These are phyloP conservation scores for Coemansia aciculifera DNA, from an alignment of 192 early-diverging fungal genomes.

Conservation along the genomic window DNA sequence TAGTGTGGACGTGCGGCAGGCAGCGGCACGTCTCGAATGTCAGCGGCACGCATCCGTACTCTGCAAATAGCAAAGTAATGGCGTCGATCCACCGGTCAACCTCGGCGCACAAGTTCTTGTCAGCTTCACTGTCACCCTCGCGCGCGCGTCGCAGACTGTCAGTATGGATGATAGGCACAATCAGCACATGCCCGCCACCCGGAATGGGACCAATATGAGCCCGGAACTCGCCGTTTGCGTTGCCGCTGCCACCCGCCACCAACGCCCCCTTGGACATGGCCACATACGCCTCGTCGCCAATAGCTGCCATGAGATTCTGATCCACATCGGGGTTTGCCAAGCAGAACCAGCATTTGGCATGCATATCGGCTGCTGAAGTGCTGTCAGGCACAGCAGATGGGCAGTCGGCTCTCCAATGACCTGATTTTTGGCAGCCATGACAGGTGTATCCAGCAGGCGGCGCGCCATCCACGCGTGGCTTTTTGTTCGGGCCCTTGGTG, in stretches of 20 bases:
- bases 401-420: slow-evolving; percentile 58
- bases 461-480: slow-evolving; percentile 21
- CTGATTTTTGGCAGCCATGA: slow-evolving; percentile 53
- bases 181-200: slow-evolving; percentile 80
- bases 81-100: slow-evolving; percentile 52
- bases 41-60: slow-evolving; percentile 67
- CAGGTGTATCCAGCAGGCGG: slow-evolving; percentile 57
- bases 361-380: slow-evolving; percentile 6
- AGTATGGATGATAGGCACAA: slow-evolving; percentile 67
- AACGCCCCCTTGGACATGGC: slow-evolving; percentile 90
- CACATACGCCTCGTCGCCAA: slow-evolving; percentile 79
- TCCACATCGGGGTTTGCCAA: slow-evolving; percentile 85
- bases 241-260: slow-evolving; percentile 30
- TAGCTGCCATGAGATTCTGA: slow-evolving; percentile 86
- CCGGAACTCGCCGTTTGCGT: slow-evolving; percentile 18
- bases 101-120: slow-evolving; percentile 60
- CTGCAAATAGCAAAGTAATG: slow-evolving; percentile 49
- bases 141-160: slow-evolving; percentile 41
- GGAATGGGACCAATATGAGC: slow-evolving; percentile 56
- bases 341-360: slow-evolving; percentile 90
- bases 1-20: slow-evolving; percentile 39
- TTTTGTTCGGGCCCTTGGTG: slow-evolving; percentile 42
- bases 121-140: slow-evolving; percentile 36
- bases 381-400: slow-evolving; percentile 24
- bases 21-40: slow-evolving; percentile 72